These are phyloP conservation scores for Emericellopsis atlantica DNA, from an alignment of 2,329 filamentous ascomycete species.

Conservation along the genomic window DNA sequence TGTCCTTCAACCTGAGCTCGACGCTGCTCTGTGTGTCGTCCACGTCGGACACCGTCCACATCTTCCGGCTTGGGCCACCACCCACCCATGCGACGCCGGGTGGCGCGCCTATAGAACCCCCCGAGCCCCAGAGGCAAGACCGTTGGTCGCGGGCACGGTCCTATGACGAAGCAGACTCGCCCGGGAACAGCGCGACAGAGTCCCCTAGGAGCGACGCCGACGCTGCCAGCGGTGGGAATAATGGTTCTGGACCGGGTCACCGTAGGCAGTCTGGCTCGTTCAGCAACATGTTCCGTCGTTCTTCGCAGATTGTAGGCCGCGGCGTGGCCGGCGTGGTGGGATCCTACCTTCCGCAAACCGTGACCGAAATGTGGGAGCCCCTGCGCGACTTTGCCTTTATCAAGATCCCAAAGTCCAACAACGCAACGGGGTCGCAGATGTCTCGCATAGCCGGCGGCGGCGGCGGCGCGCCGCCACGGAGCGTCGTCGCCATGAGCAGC, in stretches of 20 bases:
- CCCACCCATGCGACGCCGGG: constrained; percentile 21
- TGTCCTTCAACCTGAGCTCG: constrained; percentile 95
- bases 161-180: constrained; percentile 30
- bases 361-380: constrained; percentile 97
- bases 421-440: constrained; percentile 4
- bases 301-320: constrained; percentile 85
- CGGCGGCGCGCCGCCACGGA: constrained; percentile 46
- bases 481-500: constrained; percentile 95
- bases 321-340: constrained; percentile 81
- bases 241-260: constrained; percentile 10
- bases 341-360: constrained; percentile 82
- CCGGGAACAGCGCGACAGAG: constrained; percentile 32
- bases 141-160: constrained; percentile 41
- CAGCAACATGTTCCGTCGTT: constrained; percentile 82
- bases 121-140: constrained; percentile 29
- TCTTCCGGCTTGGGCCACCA: constrained; percentile 65
- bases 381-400: constrained; percentile 92
- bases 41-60: constrained; percentile 90
- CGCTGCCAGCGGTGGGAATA: neutral
- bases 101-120: constrained; percentile 21
- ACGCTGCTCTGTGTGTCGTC: constrained; percentile 92
- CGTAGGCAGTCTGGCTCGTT: constrained; percentile 61
- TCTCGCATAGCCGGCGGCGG: constrained; percentile 8
- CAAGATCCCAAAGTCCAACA: constrained; percentile 60
- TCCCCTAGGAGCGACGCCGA: constrained; percentile 29